Evolutionary conservation across 2,329 filamentous ascomycete species (phyloP).

Genomic region (Fusarium mangiferae): DNA sequence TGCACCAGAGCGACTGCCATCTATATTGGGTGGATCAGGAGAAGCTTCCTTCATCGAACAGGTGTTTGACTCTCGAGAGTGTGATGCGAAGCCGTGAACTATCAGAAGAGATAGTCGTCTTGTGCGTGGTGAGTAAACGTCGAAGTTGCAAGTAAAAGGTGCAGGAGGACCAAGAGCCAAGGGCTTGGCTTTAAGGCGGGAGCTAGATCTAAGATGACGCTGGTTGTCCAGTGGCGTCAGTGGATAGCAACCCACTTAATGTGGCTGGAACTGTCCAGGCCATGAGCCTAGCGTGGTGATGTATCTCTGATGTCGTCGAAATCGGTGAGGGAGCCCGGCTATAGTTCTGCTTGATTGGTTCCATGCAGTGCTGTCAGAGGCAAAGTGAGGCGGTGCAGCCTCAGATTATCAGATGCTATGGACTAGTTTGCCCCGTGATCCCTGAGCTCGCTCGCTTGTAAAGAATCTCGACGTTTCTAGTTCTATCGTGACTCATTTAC

Average conservation of each 20-base stretch:
- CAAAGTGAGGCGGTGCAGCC: conserved; percentile 37
- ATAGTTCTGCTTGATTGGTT: conserved; percentile 23
- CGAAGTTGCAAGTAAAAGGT: conserved; percentile 19
- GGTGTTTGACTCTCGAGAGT: conserved; percentile 34
- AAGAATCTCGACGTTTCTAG: conserved; percentile 18
- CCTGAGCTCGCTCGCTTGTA: conserved; percentile 4
- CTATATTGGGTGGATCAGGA: conserved; percentile 63
- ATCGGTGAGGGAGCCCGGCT: conserved; percentile 10
- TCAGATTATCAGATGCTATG: neutral
- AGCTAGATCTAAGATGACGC: conserved; percentile 27
- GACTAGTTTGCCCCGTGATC: conserved; percentile 4
- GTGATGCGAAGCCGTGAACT: conserved; percentile 3
- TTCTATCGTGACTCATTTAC: conserved; percentile 3
- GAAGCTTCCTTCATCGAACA: conserved; percentile 72
- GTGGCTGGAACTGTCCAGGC: conserved; percentile 1
- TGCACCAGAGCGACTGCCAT: conserved; percentile 67
- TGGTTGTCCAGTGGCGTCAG: conserved; percentile 28
- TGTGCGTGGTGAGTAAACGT: conserved; percentile 27
- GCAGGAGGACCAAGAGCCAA: conserved; percentile 23
- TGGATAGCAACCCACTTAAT: conserved; percentile 8
- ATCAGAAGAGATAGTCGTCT: conserved; percentile 18
- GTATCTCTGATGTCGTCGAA: conserved; percentile 4
- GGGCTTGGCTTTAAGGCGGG: conserved; percentile 39
- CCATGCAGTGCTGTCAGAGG: conserved; percentile 6
- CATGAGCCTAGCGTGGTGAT: neutral